Evolutionary conservation across 257 asterid species (phyloP).

Genomic region (Scutellaria minor): DNA sequence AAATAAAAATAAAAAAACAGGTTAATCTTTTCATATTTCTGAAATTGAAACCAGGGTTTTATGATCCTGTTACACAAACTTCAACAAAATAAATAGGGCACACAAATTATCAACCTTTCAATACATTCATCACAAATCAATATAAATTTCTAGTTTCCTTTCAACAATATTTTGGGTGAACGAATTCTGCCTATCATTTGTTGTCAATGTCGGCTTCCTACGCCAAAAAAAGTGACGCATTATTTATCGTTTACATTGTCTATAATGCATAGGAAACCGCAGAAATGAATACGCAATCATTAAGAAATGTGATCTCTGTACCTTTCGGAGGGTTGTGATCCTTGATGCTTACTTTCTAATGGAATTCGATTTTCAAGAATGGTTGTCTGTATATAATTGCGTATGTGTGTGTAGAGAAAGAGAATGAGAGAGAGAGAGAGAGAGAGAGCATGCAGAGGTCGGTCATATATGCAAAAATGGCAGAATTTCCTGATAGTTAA

Average conservation of each 20-base stretch:
- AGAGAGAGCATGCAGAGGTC: slow-evolving; percentile 42
- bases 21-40: background rate
- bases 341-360: slow-evolving; percentile 21
- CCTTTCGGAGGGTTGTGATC: slow-evolving; percentile 38
- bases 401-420: background rate
- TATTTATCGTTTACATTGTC: slow-evolving; percentile 15
- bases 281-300: slow-evolving; percentile 26
- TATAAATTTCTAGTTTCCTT: background rate
- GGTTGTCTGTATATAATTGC: slow-evolving; percentile 19
- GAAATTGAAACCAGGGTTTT: background rate
- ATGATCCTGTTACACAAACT: slow-evolving; percentile 19
- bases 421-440: slow-evolving; percentile 19
- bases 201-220: background rate
- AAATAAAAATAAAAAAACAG: background rate
- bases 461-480: slow-evolving; percentile 21
- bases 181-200: slow-evolving; percentile 14
- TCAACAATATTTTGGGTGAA: slow-evolving; percentile 2
- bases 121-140: slow-evolving; percentile 25
- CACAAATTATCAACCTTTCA: slow-evolving; percentile 12
- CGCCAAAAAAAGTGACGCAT: slow-evolving; percentile 5
- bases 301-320: slow-evolving; percentile 29
- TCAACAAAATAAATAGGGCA: slow-evolving; percentile 25
- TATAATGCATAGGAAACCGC: background rate
- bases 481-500: slow-evolving; percentile 19
- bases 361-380: slow-evolving; percentile 30